Percentiles rank a stretch among this genome's conserved stretches.
Evolutionary conservation across 176 grass and related monocot species (phyloP).

Genomic region (Hyparrhenia diplandra): DNA sequence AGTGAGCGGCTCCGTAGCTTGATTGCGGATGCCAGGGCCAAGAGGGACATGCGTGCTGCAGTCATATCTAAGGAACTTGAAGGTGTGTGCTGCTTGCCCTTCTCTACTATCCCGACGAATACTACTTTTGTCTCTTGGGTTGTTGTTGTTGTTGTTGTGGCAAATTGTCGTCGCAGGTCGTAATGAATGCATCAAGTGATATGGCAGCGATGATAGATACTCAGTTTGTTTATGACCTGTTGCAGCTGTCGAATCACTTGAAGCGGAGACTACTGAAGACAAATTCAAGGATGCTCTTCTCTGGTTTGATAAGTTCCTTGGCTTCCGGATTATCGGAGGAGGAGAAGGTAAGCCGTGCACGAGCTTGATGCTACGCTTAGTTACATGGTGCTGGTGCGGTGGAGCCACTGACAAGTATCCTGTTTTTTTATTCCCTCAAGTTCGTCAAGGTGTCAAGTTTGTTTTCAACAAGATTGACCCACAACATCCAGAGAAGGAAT

Average conservation of each 20-base stretch:
- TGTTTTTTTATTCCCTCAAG: constrained; percentile 10
- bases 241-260: constrained; percentile 43
- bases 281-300: constrained; percentile 22
- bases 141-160: neutral
- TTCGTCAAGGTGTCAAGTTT: constrained; percentile 61
- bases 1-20: constrained; percentile 30
- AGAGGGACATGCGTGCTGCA: constrained; percentile 13
- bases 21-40: constrained; percentile 20
- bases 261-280: constrained; percentile 33
- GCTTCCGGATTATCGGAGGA: constrained; percentile 38
- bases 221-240: neutral
- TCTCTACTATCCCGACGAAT: neutral
- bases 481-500: constrained; percentile 47
- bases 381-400: neutral
- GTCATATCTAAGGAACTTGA: constrained; percentile 30
- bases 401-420: neutral
- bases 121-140: neutral
- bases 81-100: constrained; percentile 24
- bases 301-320: constrained; percentile 63
- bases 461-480: constrained; percentile 69
- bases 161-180: neutral
- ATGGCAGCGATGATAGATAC: neutral
- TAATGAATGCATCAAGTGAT: neutral
- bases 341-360: constrained; percentile 18
- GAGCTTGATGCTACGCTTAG: neutral